Evolutionary conservation across 2,329 filamentous ascomycete genomes (phyloP), one percentile per base, ranked within the genome.

Genomic region (Curvularia hawaiiensis): DNA sequence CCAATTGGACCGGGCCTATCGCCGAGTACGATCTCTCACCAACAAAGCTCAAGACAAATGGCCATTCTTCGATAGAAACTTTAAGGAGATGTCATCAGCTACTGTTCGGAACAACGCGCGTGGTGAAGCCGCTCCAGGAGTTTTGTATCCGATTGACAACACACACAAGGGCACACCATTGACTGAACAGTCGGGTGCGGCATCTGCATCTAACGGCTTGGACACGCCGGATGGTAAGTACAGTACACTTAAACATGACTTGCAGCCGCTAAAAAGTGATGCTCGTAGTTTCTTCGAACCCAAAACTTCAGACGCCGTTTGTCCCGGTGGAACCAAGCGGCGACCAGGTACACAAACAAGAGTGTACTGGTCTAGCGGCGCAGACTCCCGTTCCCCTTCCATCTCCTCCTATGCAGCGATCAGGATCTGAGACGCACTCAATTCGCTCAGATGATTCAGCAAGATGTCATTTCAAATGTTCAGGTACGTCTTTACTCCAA

Each of bases 11-110:
- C 58, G 57, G n/a, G 71, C 71, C 14, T 74, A 69, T 45, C 65
- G 66, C 41, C 66, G 71, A 33, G 69, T 68, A 22, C 65, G 66
- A 14, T 54, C 58, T 18, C 65, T 73, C 30, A 73, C 70, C 16
- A 67, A 66, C n/a, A 66, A 65, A 47, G 61, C 67, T 26, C 66
- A 69, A 59, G 69, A 73, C 35, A 69, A 72, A 53, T 74, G 70
- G 70, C 71, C 71, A 22, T 73, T 74, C 43, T 69, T 69, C 44
- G 62, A 69, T 33, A 50, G 49, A 11, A 61, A 58, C 30, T 66
- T 63, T 62, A 72, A 69, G 46, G 50, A 58, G 24, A 65, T 72
- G 61, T 60, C 64, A n/a, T 53, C 59, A 11, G 53, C 56, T 7
- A 58, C 55, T 14, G 64, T 69, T 16, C 62, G 61, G 33, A 66